Evolutionary conservation across 768 basidiomycete species (phyloP).

Genomic region (Suillus luteus): DNA sequence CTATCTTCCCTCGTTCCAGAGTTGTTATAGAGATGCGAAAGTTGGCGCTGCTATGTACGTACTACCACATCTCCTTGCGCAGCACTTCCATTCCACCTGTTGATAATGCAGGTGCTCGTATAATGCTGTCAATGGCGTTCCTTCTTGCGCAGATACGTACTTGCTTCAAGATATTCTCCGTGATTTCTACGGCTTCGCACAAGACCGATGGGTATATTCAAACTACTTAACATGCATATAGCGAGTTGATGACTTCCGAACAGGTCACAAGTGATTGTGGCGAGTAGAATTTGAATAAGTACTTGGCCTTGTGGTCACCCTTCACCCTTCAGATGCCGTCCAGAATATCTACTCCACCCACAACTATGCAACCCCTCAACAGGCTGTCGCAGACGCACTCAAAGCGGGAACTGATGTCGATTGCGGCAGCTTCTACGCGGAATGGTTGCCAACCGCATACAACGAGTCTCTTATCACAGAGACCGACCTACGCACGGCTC

Average conservation of each 20-base stretch:
- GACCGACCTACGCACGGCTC: conserved; percentile 43
- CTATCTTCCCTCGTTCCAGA: conserved; percentile 58
- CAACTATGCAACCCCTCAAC: conserved; percentile 44
- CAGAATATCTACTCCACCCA: conserved; percentile 52
- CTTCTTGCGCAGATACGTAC: conserved; percentile 54
- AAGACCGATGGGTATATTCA: conserved; percentile 48
- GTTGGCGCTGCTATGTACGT: conserved; percentile 54
- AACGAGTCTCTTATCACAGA: conserved; percentile 49
- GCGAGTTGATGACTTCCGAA: not conserved
- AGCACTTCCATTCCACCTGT: not conserved
- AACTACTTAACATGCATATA: not conserved
- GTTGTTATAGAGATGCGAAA: conserved; percentile 61
- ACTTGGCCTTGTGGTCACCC: not conserved
- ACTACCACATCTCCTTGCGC: not conserved
- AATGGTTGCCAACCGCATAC: conserved; percentile 48
- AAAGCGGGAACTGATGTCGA: conserved; percentile 58
- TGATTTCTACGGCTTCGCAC: conserved; percentile 52
- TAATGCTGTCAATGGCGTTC: conserved; percentile 61
- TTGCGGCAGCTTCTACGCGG: conserved; percentile 51
- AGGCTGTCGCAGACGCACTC: conserved; percentile 52
- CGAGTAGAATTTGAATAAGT: conserved; percentile 25
- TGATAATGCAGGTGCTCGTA: conserved; percentile 46
- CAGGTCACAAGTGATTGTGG: conserved; percentile 53
- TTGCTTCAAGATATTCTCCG: conserved; percentile 53
- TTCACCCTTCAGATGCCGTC: conserved; percentile 19